These are phyloP conservation scores for Leonotis leonurus DNA, from an alignment of 257 asterid genomes.

Conservation along the genomic window DNA sequence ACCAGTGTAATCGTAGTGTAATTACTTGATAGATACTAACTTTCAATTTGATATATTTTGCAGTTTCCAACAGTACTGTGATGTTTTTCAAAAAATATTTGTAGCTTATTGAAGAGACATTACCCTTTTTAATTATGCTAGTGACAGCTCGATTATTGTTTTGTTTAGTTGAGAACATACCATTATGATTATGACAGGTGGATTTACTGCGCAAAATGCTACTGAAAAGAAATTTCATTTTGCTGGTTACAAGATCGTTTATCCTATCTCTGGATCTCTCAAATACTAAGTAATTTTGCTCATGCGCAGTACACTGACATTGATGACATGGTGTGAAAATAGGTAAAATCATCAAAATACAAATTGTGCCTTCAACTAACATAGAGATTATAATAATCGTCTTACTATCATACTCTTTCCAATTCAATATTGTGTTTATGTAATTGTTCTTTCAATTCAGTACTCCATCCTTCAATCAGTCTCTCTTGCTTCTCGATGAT, in stretches of 20 bases:
- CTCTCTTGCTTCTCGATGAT: constrained; percentile 58
- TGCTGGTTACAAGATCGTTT: too few relatives aligned
- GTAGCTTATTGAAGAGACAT: too few relatives aligned
- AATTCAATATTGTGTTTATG: constrained; percentile 75
- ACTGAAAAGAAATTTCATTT: background rate
- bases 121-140: background rate
- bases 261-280: too few relatives aligned
- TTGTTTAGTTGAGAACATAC: too few relatives aligned
- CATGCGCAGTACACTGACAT: too few relatives aligned
- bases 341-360: background rate
- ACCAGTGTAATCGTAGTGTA: constrained; percentile 35
- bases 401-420: constrained; percentile 49
- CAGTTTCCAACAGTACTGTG: too few relatives aligned
- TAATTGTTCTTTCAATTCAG: constrained; percentile 63
- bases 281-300: too few relatives aligned
- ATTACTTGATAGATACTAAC: constrained; percentile 21
- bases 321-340: too few relatives aligned
- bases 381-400: background rate
- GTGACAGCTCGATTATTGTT: background rate
- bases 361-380: background rate
- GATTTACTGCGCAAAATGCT: background rate
- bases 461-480: constrained; percentile 64
- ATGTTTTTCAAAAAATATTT: too few relatives aligned
- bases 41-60: background rate
- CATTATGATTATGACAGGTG: background rate